These are phyloP conservation scores for Eimeria falciformis DNA, from an alignment of 169 alveolate genomes.

Conservation along the genomic window DNA sequence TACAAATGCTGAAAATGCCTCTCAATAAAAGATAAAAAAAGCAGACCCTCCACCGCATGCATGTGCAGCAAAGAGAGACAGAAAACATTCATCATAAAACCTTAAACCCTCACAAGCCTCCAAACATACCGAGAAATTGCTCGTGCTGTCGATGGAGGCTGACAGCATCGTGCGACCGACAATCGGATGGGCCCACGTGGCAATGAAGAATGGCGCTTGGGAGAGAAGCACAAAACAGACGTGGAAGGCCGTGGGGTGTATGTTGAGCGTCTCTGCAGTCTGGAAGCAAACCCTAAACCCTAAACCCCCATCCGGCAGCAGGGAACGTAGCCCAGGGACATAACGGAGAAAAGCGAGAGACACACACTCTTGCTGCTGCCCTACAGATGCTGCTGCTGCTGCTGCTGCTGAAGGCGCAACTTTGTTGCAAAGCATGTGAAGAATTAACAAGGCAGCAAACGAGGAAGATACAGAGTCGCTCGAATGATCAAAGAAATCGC, in stretches of 20 bases:
- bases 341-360: slow-evolving; percentile 26
- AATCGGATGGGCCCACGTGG: slow-evolving; percentile 74
- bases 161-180: slow-evolving; percentile 73
- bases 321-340: neutral
- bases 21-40: neutral
- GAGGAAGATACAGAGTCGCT: slow-evolving; percentile 67
- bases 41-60: neutral
- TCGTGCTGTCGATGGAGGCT: slow-evolving; percentile 37
- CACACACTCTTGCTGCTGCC: slow-evolving; percentile 35
- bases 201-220: slow-evolving; percentile 68
- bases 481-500: slow-evolving; percentile 74
- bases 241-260: slow-evolving; percentile 11
- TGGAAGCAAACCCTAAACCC: slow-evolving; percentile 60
- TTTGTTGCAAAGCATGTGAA: neutral
- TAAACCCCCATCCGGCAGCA: slow-evolving; percentile 12
- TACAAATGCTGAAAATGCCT: neutral
- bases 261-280: neutral
- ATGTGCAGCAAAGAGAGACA: no score
- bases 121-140: slow-evolving; percentile 52
- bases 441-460: slow-evolving; percentile 10
- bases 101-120: neutral
- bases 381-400: slow-evolving; percentile 35
- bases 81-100: no score
- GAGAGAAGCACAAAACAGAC: slow-evolving; percentile 27
- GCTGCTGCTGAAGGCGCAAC: slow-evolving; percentile 23